These are phyloP conservation scores for Candida sp. DNA, from an alignment of 1,139 yeast genomes.

Conservation along the genomic window DNA sequence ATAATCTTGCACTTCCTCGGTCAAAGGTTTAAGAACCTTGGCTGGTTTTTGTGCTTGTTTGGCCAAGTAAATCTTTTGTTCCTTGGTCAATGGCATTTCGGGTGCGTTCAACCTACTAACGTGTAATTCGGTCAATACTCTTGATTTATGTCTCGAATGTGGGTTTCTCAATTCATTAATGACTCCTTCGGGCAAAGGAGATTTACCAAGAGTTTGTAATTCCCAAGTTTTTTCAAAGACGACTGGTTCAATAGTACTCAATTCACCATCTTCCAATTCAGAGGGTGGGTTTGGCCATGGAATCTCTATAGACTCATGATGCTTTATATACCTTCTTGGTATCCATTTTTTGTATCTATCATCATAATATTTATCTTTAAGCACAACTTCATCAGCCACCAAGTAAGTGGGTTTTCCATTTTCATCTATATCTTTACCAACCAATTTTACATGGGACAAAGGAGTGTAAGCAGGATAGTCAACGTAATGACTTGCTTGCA, in stretches of 20 bases:
- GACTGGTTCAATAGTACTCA: slow-evolving; percentile 54
- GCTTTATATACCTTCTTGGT: slow-evolving; percentile 73
- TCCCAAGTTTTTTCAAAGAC: slow-evolving; percentile 75
- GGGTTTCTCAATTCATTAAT: slow-evolving; percentile 73
- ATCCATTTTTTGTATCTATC: slow-evolving; percentile 68
- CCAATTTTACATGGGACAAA: slow-evolving; percentile 47
- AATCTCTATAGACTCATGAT: slow-evolving; percentile 63
- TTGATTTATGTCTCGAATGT: slow-evolving; percentile 55
- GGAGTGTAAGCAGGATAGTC: slow-evolving; percentile 62
- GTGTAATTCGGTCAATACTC: slow-evolving; percentile 56
- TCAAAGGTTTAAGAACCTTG: slow-evolving; percentile 47
- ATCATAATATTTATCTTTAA: slow-evolving; percentile 70
- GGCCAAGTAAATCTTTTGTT: slow-evolving; percentile 59
- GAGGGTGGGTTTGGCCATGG: slow-evolving; percentile 91
- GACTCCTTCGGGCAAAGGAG: slow-evolving; percentile 70
- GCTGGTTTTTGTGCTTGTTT: slow-evolving; percentile 51
- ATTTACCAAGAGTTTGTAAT: slow-evolving; percentile 61
- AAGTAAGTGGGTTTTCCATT: slow-evolving; percentile 59
- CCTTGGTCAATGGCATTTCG: slow-evolving; percentile 71
- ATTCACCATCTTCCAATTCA: slow-evolving; percentile 51
- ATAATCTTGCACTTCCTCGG: slow-evolving; percentile 64
- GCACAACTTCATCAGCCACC: slow-evolving; percentile 73
- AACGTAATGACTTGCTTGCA: slow-evolving; percentile 70
- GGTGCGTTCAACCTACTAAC: slow-evolving; percentile 66
- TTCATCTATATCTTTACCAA: slow-evolving; percentile 68